phyloP scores from a whole-genome alignment of 108 stramenopile genomes.

The Fragilaria radians region DNA sequence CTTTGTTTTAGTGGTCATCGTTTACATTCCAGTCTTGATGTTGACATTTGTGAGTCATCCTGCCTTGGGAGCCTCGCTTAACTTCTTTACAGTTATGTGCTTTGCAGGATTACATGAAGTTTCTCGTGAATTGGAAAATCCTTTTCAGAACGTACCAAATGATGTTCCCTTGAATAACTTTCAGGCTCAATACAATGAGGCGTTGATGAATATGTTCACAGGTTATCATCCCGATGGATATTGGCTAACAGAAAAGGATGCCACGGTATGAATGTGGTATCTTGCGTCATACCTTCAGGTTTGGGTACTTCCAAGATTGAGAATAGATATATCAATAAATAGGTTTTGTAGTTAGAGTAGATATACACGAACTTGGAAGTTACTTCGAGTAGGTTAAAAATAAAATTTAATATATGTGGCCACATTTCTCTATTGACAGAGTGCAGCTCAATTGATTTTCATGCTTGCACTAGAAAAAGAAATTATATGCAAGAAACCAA shows the following conservation, averaged over 20 bases:
- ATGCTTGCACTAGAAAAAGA: too few species aligned
- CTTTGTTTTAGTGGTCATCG: slow-evolving; percentile 38
- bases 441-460: too few species aligned
- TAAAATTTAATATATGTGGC: too few species aligned
- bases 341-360: background rate
- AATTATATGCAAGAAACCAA: too few species aligned
- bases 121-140: slow-evolving; percentile 41
- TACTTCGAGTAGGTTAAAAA: background rate
- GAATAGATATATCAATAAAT: too few species aligned
- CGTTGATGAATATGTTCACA: slow-evolving; percentile 53
- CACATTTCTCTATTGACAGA: too few species aligned
- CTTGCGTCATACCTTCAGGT: too few species aligned
- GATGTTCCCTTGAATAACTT: slow-evolving; percentile 75
- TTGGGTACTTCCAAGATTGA: too few species aligned
- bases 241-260: slow-evolving; percentile 20
- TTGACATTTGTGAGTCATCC: slow-evolving; percentile 34
- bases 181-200: slow-evolving; percentile 79
- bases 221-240: slow-evolving; percentile 70
- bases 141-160: slow-evolving; percentile 71
- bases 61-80: slow-evolving; percentile 38
- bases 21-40: slow-evolving; percentile 57
- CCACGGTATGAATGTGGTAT: too few species aligned
- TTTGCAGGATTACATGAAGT: slow-evolving; percentile 31
- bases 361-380: background rate
- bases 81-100: slow-evolving; percentile 50